Evolutionary conservation across 192 early-diverging fungal genomes (phyloP).

Genomic region (Umbelopsis ramanniana): DNA sequence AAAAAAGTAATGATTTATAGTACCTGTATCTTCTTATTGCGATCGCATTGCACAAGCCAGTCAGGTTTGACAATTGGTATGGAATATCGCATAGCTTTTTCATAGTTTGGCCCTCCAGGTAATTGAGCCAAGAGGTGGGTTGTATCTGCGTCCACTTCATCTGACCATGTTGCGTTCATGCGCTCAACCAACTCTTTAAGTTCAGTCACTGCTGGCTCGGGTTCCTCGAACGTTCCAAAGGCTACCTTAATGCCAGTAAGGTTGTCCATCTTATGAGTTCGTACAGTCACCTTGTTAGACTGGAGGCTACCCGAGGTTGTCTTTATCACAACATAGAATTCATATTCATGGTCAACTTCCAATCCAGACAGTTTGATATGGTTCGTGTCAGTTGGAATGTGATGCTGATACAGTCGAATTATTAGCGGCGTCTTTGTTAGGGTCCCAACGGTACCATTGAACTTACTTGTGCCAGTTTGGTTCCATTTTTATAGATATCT

Average conservation of each 20-base stretch:
- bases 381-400: constrained; percentile 51
- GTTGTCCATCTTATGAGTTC: constrained; percentile 95
- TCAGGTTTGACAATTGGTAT: constrained; percentile 96
- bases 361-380: constrained; percentile 86
- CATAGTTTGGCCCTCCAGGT: constrained; percentile 85
- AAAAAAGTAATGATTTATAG: background rate
- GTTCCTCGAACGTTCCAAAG: constrained; percentile 87
- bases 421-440: background rate
- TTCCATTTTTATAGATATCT: constrained; percentile 90
- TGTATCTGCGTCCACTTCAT: constrained; percentile 82
- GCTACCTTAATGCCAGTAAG: constrained; percentile 95
- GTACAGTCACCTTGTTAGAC: constrained; percentile 75
- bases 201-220: constrained; percentile 70
- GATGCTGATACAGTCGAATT: constrained; percentile 19
- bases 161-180: constrained; percentile 89
- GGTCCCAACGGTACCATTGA: constrained; percentile 29
- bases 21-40: constrained; percentile 85
- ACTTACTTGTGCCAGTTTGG: constrained; percentile 69
- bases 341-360: constrained; percentile 89
- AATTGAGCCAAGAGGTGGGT: constrained; percentile 92
- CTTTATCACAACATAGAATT: constrained; percentile 86
- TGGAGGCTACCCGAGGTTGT: constrained; percentile 88
- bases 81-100: constrained; percentile 84
- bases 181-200: constrained; percentile 77
- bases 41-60: constrained; percentile 92